Conservation (phyloP, 2,329 filamentous ascomycete species). For the Ophiosphaerella narmari region DNA sequence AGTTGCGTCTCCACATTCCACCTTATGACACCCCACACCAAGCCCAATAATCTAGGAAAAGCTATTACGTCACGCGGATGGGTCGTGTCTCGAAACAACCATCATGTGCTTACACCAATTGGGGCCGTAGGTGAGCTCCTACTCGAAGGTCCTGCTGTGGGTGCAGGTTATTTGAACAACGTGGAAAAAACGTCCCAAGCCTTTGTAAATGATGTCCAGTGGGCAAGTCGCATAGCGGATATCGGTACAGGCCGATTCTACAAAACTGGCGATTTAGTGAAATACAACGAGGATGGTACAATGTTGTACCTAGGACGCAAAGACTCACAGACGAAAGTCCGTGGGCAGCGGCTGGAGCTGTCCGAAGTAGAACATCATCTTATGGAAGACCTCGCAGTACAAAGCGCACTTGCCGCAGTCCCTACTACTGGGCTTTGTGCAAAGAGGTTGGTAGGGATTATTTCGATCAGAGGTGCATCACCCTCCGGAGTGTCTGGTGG, state of each 20-base stretch:
- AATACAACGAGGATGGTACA: slow-evolving; percentile 43
- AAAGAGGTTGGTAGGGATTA: slow-evolving; percentile 37
- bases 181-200: slow-evolving; percentile 34
- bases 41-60: slow-evolving; percentile 43
- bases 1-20: slow-evolving; percentile 41
- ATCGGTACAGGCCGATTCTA: slow-evolving; percentile 22
- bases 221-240: slow-evolving; percentile 12
- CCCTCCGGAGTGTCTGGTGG: slow-evolving; percentile 1
- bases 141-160: slow-evolving; percentile 45
- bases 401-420: slow-evolving; percentile 36
- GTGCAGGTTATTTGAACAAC: slow-evolving; percentile 39
- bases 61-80: slow-evolving; percentile 41
- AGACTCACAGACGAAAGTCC: slow-evolving; percentile 45
- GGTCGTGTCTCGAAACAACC: slow-evolving; percentile 45
- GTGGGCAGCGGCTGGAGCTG: slow-evolving; percentile 52
- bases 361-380: slow-evolving; percentile 54
- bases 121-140: slow-evolving; percentile 50
- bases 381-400: slow-evolving; percentile 30
- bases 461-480: slow-evolving; percentile 28
- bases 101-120: slow-evolving; percentile 41
- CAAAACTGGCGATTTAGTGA: slow-evolving; percentile 46
- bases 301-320: slow-evolving; percentile 40
- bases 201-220: slow-evolving; percentile 30
- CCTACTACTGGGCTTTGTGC: slow-evolving; percentile 34
- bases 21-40: slow-evolving; percentile 30